Evolutionary conservation across 345 rosid genomes (phyloP), one percentile per base, ranked within the genome.

Genomic region (Melaleuca quinquenervia): DNA sequence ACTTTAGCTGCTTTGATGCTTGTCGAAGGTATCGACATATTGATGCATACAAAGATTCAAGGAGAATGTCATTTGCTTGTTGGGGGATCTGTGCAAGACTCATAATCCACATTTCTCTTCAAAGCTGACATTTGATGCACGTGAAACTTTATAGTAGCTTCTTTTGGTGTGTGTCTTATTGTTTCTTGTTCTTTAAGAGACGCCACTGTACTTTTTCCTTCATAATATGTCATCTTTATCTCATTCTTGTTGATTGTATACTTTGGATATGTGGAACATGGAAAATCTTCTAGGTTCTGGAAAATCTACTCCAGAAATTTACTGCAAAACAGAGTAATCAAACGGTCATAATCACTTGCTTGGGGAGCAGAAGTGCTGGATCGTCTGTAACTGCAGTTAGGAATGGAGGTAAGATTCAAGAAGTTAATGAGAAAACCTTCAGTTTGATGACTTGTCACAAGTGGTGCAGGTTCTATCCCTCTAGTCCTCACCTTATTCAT

Each of bases 341-440:
- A 85, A 93, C 97, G 85, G 96, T 97, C 82, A 96, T 96, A 84
- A 96, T 96, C 75, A 97, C 96, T 60, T 96, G 98, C 52, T 85
- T 97, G 90, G 99, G 99, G 87, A 97, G 98, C 90, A 96, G 98
- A 26, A 95, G 98, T 92, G 98, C 98, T 86, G 99, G 99, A 84
- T 90, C 96, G 93, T 95, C 99, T 58, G 98, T 97, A 49, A 96
- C 98, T 87, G 99, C 99, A 36, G 98, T 96, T 75, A 96, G 95
- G 90, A 98, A 96, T 91, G 97, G 96, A 86, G 98, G 99, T 96
- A 85, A 54, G 52, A 53, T 48, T 41, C 1, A 14, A 58, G 15
- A 21, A 52, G 41, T 44, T 14, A 75, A 56, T 78, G 58, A 54
- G 26, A 22, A 24, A 54, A 54, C 58, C 58, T 54, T 54, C n/a